A percentile compares a stretch with the other conserved stretches of the same genome.
Conservation (phyloP, 192 early-diverging fungal genomes). For the Podila clonocystis region DNA sequence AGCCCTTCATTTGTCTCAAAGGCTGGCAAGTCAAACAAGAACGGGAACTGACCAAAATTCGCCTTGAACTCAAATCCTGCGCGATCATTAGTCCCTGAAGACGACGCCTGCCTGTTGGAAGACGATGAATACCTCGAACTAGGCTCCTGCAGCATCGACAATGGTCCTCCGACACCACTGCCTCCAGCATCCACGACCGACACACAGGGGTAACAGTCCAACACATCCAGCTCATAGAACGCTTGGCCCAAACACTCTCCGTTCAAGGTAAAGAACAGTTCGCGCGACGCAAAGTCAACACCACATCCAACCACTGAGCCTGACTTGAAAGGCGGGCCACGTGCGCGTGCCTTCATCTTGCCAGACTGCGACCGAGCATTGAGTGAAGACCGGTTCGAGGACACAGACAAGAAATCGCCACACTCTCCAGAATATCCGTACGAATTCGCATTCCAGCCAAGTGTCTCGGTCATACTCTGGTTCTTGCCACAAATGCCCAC, state of each 20-base stretch:
- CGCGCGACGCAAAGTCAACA: conserved; percentile 39
- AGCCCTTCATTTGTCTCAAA: conserved; percentile 17
- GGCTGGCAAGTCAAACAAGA: conserved; percentile 41
- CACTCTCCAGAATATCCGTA: conserved; percentile 37
- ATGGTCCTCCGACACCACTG: conserved; percentile 25
- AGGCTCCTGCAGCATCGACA: conserved; percentile 19
- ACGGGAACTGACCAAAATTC: conserved; percentile 42
- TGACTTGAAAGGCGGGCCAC: conserved; percentile 24
- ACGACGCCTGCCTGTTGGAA: neutral
- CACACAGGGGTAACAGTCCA: conserved; percentile 42
- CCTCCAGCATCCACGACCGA: conserved; percentile 33
- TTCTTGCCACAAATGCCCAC: conserved; percentile 45
- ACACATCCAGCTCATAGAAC: conserved; percentile 39
- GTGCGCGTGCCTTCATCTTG: conserved; percentile 44
- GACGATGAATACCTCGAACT: neutral
- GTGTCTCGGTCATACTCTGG: conserved; percentile 20
- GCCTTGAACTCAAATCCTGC: conserved; percentile 48
- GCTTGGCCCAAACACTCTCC: conserved; percentile 49
- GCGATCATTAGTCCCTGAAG: neutral
- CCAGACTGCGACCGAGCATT: conserved; percentile 42
- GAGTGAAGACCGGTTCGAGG: conserved; percentile 28
- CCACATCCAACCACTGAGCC: conserved; percentile 46
- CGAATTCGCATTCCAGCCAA: conserved; percentile 40
- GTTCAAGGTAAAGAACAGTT: conserved; percentile 48
- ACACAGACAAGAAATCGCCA: conserved; percentile 42